Base-by-base conservation (phyloP, 805 yeast genomes). In the Spencermartinsiella europaea region DNA sequence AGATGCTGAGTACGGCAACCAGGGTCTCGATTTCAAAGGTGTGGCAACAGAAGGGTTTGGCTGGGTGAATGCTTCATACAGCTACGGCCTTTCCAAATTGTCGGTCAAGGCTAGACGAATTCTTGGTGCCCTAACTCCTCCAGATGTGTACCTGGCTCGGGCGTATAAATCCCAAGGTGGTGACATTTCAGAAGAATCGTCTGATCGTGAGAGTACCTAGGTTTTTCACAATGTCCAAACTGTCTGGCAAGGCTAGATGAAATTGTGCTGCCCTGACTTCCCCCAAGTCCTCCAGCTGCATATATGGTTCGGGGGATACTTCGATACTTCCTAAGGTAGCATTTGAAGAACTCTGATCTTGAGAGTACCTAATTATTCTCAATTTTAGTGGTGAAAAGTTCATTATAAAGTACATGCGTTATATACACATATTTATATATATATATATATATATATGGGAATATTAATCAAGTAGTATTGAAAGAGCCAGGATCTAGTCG, bases 1-100 rank as follows among this genome's bases (percentile, higher is more conserved):
- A 20, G 88, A 83, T 52, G 98, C 97, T 0, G 97, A 91, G 63
- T 91, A 91, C 65, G 99, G 99, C 19, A 91, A 91, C 63, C 98
- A 93, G 66, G 99, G 99, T 7, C 74, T 86, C 1, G 95, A 83
- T 51, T 86, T 89, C 61, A 84, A 85, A 63, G 96, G 96, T 40
- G 96, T 85, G 36, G 95, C 95, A 0, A 82, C 85, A 5, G 97
- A 93, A 67, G 99, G 99, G 1, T 91, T 91, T 65, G 99, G 98
- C 1, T 91, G 99, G 99, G 96, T 91, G 43, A 91, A 91, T 68
- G 84, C 98, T 4, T 81, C 93, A 56, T 89, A 78, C 65, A 58
- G 83, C 21, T 63, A 84, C 50, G 96, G 96, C 0, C 68, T 88
- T 50, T 73, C 82, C 19, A 77, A 77, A 49, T 68, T 85, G 65